phyloP scores from a whole-genome alignment of 1,139 yeast genomes.

The Pneumocystis jirovecii region DNA sequence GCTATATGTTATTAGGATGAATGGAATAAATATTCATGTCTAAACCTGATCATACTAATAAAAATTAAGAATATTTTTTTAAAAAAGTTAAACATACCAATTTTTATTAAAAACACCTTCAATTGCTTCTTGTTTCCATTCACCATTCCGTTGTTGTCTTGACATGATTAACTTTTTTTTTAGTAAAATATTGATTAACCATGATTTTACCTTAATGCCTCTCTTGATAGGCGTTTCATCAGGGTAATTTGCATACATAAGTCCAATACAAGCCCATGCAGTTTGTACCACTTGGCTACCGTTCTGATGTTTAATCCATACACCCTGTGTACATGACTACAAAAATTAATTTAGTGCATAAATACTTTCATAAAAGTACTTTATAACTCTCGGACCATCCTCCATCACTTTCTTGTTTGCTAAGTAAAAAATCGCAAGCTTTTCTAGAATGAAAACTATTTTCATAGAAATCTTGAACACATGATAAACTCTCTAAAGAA shows the following conservation, averaged over 20 bases:
- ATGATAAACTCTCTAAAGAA: conserved; percentile 78
- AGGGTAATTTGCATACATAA: conserved; percentile 71
- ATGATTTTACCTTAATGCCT: conserved; percentile 34
- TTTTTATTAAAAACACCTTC: conserved; percentile 96
- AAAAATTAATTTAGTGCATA: neutral
- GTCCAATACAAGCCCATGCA: conserved; percentile 79
- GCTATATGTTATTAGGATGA: neutral
- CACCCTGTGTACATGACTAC: conserved; percentile 28
- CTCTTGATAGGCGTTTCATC: conserved; percentile 42
- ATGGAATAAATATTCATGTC: neutral
- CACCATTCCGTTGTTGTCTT: conserved; percentile 63
- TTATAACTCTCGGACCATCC: conserved; percentile 79
- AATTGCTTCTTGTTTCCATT: conserved; percentile 69
- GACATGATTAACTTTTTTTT: conserved; percentile 35
- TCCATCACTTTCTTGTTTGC: conserved; percentile 71
- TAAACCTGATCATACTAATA: conserved; percentile 44
- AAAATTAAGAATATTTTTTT: neutral
- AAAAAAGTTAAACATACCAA: conserved; percentile 20
- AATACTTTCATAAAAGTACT: conserved; percentile 6
- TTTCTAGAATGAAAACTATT: conserved; percentile 47
- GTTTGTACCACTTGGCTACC: conserved; percentile 71
- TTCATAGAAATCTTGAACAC: conserved; percentile 48
- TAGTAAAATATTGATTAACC: neutral
- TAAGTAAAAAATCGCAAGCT: conserved; percentile 74
- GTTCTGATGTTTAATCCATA: conserved; percentile 49